Percentiles rank a stretch among this genome's conserved stretches.
Evolutionary conservation across 768 basidiomycete species (phyloP).

Genomic region (Leccinum uliginosum): DNA sequence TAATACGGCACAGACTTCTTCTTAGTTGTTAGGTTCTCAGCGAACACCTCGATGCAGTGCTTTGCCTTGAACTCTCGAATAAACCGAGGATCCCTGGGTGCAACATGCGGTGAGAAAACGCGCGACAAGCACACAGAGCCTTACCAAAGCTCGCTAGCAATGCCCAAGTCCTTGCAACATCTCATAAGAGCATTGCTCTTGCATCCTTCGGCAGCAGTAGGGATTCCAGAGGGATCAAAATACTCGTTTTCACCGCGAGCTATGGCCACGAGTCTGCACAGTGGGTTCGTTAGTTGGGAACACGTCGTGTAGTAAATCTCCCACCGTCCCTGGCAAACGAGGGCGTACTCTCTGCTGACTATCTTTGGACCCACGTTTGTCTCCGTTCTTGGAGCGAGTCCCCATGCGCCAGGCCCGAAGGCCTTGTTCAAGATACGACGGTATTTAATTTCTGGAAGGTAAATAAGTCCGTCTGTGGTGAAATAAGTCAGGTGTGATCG

Average conservation of each 20-base stretch:
- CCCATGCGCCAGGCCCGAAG: conserved; percentile 97
- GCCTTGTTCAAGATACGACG: conserved; percentile 87
- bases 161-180: conserved; percentile 93
- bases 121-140: conserved; percentile 12
- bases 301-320: conserved; percentile 16
- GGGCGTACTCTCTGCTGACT: conserved; percentile 90
- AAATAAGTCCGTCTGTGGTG: conserved; percentile 77
- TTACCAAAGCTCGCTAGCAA: conserved; percentile 95
- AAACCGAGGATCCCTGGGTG: conserved; percentile 88
- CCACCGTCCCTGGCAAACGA: conserved; percentile 88
- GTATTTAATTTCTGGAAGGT: conserved; percentile 97
- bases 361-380: conserved; percentile 85
- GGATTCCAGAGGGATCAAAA: conserved; percentile 85
- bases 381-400: conserved; percentile 88
- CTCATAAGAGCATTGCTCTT: conserved; percentile 98
- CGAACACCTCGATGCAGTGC: conserved; percentile 81
- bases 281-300: not conserved
- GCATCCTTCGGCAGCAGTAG: conserved; percentile 92
- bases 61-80: conserved; percentile 89
- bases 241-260: conserved; percentile 96
- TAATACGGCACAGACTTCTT: conserved; percentile 65
- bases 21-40: conserved; percentile 78
- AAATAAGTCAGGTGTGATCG: not conserved
- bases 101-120: not conserved
- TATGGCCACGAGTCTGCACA: conserved; percentile 73